Evolutionary conservation across 2,329 filamentous ascomycete genomes (phyloP).

Genomic region (Macroventuria anomochaeta): DNA sequence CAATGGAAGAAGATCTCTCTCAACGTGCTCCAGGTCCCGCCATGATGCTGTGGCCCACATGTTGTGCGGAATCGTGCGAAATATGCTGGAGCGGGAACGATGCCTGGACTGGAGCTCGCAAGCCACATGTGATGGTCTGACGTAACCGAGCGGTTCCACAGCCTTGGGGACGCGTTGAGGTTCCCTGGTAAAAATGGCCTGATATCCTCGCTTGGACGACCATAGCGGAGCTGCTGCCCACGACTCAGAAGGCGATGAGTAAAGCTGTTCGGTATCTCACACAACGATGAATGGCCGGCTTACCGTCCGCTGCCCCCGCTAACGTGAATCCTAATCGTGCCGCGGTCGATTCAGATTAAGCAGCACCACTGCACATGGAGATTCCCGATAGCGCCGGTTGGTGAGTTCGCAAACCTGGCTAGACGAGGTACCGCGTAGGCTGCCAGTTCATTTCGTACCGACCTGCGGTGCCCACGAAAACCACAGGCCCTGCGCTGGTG

Average conservation of each 20-base stretch:
- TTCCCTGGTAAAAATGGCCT: conserved; percentile 12
- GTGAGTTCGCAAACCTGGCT: not conserved
- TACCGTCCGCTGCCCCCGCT: conserved; percentile 15
- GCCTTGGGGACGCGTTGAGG: conserved; percentile 9
- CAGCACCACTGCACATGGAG: conserved; percentile 7
- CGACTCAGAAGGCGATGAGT: conserved; percentile 7
- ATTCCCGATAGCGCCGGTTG: conserved; percentile 15
- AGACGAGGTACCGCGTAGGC: conserved; percentile 9
- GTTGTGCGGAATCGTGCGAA: not conserved
- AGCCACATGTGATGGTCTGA: conserved; percentile 17
- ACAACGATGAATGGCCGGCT: conserved; percentile 16
- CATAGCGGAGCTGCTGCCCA: conserved; percentile 7
- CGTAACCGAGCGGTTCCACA: conserved; percentile 18
- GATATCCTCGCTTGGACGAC: conserved; percentile 13
- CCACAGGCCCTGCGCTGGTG: conserved; percentile 6
- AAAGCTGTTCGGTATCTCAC: conserved; percentile 7
- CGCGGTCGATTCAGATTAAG: conserved; percentile 16
- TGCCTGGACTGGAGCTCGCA: not conserved
- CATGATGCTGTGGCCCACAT: conserved; percentile 2
- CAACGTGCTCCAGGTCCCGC: not conserved
- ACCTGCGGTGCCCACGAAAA: conserved; percentile 10
- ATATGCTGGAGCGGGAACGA: conserved; percentile 6
- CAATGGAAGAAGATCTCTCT: not conserved
- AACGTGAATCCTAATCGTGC: conserved; percentile 19
- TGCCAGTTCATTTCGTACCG: not conserved